Percentiles rank a stretch among this genome's conserved stretches.
Evolutionary conservation across 2,329 filamentous ascomycete genomes (phyloP).

Genomic region (Claviceps spartinae): DNA sequence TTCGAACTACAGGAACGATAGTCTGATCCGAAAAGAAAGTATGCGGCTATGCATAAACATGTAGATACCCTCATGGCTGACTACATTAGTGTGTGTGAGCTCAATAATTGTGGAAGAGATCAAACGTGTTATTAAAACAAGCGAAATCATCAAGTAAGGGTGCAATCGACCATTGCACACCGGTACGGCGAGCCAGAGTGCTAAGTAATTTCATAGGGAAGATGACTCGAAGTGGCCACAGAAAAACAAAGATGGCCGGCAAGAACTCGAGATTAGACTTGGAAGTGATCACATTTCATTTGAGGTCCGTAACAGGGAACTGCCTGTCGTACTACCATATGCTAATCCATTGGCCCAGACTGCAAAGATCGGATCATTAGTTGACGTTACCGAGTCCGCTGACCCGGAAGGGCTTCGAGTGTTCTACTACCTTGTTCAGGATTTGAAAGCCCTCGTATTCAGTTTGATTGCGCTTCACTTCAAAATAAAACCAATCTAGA

Average conservation of each 20-base stretch:
- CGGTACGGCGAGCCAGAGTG: background rate
- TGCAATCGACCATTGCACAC: background rate
- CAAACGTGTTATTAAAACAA: conserved; percentile 91
- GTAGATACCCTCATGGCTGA: background rate
- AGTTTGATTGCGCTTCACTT: conserved; percentile 94
- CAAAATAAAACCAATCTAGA: conserved; percentile 73
- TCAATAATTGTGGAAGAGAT: conserved; percentile 83
- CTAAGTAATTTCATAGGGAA: conserved; percentile 46
- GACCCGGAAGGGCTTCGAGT: conserved; percentile 93
- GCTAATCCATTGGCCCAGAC: conserved; percentile 45
- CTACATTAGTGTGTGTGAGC: conserved; percentile 76
- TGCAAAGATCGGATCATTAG: conserved; percentile 92
- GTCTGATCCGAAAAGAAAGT: conserved; percentile 99
- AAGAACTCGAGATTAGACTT: conserved; percentile 88
- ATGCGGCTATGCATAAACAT: conserved; percentile 9
- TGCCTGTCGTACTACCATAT: background rate
- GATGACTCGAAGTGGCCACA: conserved; percentile 97
- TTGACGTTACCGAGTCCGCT: conserved; percentile 90
- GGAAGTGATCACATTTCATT: conserved; percentile 96
- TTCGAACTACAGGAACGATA: conserved; percentile 98
- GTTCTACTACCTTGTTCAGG: conserved; percentile 97
- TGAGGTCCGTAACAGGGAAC: conserved; percentile 48
- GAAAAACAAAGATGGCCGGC: conserved; percentile 97
- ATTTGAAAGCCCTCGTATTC: conserved; percentile 92
- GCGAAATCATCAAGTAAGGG: conserved; percentile 86